Base-by-base conservation (phyloP, 2,329 filamentous ascomycete species). In the Elsinoe ampelina region DNA sequence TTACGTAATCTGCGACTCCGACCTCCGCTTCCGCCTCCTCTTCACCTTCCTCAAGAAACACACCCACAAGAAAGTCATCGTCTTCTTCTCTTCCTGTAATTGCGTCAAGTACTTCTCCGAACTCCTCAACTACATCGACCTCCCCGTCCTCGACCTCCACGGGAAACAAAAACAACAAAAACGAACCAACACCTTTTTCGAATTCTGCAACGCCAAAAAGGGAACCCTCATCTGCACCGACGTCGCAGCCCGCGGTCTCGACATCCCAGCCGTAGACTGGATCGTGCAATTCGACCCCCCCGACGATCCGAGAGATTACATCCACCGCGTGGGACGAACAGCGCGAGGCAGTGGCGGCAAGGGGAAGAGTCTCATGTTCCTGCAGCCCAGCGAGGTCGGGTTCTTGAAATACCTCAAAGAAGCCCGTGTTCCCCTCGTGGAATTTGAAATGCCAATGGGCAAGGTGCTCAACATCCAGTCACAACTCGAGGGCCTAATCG, bases 111-210 rank as follows among this genome's bases (percentile, higher is more conserved):
- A 97, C 74, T 90, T 95, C 73, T 84, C 88, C 22, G 91, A 97
- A 71, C 82, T 98, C 26, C 83, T 98, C 63, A 97, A 97, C 76
- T 97, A 95, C 75, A 96, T 97, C 66, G 93, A 97, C 71, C 80
- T 96, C 39, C 90, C 87, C 4, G 88, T 95, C 2, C 79, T 95
- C 42, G 86, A 89, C 64, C 78, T 95, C 6, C 89, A 95, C 71
- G 93, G 90, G 63, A 96, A 98, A 75, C 89, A 95, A 74, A 98
- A 98, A 74, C 93, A 98, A 73, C 90, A 96, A 73, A 95, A 95
- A 72, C 87, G 93, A n/a, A 98, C 93, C 20, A 95, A 95, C 69
- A 95, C 90, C 0, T 98, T 98, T 71, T 98, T 97, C 71, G 92
- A 97, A 70, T 98, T 98, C 70, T 85, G 83, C 67, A 90, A 91